These are phyloP conservation scores for Candida manassasensis DNA, from an alignment of 805 yeast species.

Conservation along the genomic window DNA sequence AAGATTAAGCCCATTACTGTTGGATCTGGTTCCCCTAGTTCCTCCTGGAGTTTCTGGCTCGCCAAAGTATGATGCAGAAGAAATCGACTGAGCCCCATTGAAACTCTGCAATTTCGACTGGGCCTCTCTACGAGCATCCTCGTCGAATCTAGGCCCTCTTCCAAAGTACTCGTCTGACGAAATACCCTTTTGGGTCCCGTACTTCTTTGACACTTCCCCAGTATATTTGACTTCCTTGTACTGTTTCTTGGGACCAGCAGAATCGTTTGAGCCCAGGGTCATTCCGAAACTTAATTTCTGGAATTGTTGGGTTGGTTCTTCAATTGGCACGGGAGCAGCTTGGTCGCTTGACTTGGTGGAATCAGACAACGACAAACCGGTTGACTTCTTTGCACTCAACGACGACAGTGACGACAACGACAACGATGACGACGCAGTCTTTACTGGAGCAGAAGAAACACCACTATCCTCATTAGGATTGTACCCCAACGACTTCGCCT, in stretches of 20 bases:
- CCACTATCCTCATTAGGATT: constrained; percentile 27
- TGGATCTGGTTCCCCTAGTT: constrained; percentile 23
- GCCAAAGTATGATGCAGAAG: constrained; percentile 90
- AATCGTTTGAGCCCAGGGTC: constrained; percentile 58
- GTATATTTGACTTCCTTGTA: constrained; percentile 60
- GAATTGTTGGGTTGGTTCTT: constrained; percentile 59
- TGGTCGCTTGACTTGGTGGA: not conserved
- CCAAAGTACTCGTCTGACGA: constrained; percentile 95
- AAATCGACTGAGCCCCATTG: constrained; percentile 83
- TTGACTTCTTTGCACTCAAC: not conserved
- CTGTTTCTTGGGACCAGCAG: constrained; percentile 23
- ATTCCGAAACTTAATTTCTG: constrained; percentile 90
- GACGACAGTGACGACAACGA: constrained; percentile 14
- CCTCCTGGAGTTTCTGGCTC: constrained; percentile 48
- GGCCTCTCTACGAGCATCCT: constrained; percentile 75
- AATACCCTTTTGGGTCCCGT: constrained; percentile 86
- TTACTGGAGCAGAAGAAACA: not conserved
- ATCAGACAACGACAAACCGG: not conserved
- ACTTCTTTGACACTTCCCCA: constrained; percentile 72
- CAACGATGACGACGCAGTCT: constrained; percentile 7
- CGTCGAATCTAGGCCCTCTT: constrained; percentile 73
- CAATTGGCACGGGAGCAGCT: constrained; percentile 26
- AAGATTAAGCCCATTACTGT: constrained; percentile 22
- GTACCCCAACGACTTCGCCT: constrained; percentile 52
- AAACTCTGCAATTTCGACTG: constrained; percentile 73